A percentile compares a stretch with the other conserved stretches of the same genome.
These are phyloP conservation scores for Colletotrichum lentis DNA, from an alignment of 2,329 filamentous ascomycete species.

Conservation along the genomic window DNA sequence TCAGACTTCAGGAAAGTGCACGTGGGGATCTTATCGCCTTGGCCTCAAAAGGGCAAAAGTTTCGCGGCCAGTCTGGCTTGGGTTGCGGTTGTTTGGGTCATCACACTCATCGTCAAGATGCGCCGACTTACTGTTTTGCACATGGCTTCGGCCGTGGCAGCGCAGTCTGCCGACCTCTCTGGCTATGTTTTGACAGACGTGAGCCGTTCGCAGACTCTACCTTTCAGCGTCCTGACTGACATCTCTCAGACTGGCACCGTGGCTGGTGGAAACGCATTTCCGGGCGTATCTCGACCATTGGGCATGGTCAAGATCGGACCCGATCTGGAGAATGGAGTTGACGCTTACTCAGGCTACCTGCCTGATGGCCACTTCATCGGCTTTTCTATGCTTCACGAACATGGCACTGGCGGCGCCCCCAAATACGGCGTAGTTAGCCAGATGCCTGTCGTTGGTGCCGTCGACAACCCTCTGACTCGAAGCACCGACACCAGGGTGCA, in stretches of 20 bases:
- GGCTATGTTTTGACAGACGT: conserved; percentile 49
- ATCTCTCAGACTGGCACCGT: conserved; percentile 54
- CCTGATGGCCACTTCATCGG: conserved; percentile 63
- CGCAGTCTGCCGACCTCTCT: conserved; percentile 42
- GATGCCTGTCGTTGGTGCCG: conserved; percentile 60
- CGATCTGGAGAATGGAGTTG: conserved; percentile 57
- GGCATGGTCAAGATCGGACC: conserved; percentile 61
- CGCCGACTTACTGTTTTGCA: conserved; percentile 12
- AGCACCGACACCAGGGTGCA: conserved; percentile 61
- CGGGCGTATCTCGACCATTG: conserved; percentile 57
- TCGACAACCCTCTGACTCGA: conserved; percentile 63
- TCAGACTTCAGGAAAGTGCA: not conserved
- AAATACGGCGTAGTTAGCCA: conserved; percentile 74
- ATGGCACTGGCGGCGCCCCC: conserved; percentile 72
- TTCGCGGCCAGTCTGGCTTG: not conserved
- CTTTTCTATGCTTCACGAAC: conserved; percentile 72
- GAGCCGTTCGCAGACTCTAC: conserved; percentile 35
- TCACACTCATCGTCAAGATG: conserved; percentile 1
- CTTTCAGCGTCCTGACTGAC: conserved; percentile 9
- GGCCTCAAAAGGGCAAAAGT: not conserved
- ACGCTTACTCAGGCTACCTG: conserved; percentile 63
- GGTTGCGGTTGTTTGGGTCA: not conserved
- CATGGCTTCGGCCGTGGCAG: conserved; percentile 20
- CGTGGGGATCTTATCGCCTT: not conserved
- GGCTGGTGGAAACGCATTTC: conserved; percentile 59